Conservation (phyloP, 352 stramenopile species). For the Pythium rishiriense region DNA sequence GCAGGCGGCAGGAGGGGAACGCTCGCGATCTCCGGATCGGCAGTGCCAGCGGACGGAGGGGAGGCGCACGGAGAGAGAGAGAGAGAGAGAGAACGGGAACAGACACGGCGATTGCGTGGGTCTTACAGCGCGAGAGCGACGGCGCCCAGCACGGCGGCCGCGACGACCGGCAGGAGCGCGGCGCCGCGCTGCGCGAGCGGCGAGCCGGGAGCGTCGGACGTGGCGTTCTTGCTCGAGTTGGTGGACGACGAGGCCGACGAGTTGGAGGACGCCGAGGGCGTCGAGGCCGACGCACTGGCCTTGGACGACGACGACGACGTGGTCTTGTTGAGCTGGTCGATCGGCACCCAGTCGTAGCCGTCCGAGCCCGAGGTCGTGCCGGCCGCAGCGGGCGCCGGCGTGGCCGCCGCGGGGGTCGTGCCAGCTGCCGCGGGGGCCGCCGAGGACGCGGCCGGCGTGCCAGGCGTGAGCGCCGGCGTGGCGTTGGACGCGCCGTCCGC, state of each 20-base stretch:
- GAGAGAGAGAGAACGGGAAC: no score
- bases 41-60: no score
- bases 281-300: neutral
- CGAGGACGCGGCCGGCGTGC: neutral
- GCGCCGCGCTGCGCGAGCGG: neutral
- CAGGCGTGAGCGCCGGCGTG: slow-evolving; percentile 18
- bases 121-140: slow-evolving; percentile 21
- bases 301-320: slow-evolving; percentile 4
- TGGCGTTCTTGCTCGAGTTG: slow-evolving; percentile 20
- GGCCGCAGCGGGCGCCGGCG: neutral
- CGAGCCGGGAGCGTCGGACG: slow-evolving; percentile 10
- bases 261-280: neutral
- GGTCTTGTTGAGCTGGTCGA: slow-evolving; percentile 13
- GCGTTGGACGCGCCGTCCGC: slow-evolving; percentile 16
- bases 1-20: neutral
- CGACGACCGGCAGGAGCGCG: slow-evolving; percentile 1
- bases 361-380: neutral
- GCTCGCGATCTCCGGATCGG: neutral
- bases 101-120: no score
- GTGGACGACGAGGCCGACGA: slow-evolving; percentile 10
- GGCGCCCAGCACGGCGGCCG: slow-evolving; percentile 9
- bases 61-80: neutral
- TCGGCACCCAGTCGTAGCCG: slow-evolving; percentile 21
- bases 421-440: neutral
- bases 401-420: neutral